Percentiles rank a stretch among this genome's conserved stretches.
Conservation (phyloP, 345 rosid species). For the Dimocarpus longan region DNA sequence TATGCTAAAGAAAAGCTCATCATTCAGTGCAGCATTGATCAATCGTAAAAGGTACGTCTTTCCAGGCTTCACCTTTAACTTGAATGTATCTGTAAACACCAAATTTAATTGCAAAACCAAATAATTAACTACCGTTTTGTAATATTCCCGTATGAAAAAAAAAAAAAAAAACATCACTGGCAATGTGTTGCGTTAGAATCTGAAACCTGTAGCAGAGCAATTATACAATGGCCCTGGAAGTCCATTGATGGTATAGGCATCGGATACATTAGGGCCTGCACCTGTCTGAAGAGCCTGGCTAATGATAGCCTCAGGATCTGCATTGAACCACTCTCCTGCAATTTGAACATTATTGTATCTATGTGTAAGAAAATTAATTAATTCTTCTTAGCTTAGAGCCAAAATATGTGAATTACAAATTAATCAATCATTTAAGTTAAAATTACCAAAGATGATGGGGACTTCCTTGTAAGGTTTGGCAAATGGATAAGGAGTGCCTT, state of each 20-base stretch:
- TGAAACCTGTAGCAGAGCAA: slow-evolving; percentile 68
- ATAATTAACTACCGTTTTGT: neutral
- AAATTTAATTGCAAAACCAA: neutral
- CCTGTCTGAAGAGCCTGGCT: slow-evolving; percentile 69
- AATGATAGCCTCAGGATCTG: slow-evolving; percentile 65
- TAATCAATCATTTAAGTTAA: neutral
- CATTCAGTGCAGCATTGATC: slow-evolving; percentile 53
- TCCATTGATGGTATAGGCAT: slow-evolving; percentile 75
- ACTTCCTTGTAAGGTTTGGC: slow-evolving; percentile 74
- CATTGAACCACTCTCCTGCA: slow-evolving; percentile 80
- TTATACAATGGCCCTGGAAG: slow-evolving; percentile 78
- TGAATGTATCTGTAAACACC: slow-evolving; percentile 41
- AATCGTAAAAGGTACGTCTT: slow-evolving; percentile 49
- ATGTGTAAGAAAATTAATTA: too few relatives aligned
- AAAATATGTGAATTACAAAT: neutral
- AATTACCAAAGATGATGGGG: slow-evolving; percentile 66
- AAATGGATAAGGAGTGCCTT: slow-evolving; percentile 66
- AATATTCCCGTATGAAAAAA: neutral
- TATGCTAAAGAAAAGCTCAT: slow-evolving; percentile 56
- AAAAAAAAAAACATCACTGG: neutral
- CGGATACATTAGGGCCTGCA: slow-evolving; percentile 79
- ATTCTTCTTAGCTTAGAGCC: neutral
- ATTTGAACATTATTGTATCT: neutral
- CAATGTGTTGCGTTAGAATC: neutral
- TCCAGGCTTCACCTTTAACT: slow-evolving; percentile 47